Base-by-base conservation (phyloP, 768 basidiomycete genomes). In the Pilatotrama ljubarskyi region DNA sequence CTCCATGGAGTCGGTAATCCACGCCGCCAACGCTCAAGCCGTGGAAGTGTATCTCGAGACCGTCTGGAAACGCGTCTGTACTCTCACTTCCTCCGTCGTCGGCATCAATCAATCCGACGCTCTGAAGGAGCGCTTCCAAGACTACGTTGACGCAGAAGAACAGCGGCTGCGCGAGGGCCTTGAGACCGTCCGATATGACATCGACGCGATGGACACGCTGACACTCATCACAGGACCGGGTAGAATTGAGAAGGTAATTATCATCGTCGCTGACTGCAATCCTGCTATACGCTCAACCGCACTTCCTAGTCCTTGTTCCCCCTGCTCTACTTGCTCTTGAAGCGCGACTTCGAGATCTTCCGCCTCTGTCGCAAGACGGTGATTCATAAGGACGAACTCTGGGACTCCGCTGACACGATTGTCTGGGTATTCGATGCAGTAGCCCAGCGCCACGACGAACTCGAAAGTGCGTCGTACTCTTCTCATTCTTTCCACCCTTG, bases 261-360 rank as follows among this genome's bases (percentile, higher is more conserved):
- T 0, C 11, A 13, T 17, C 10, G 0, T 40, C 7, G 17, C 35
- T 15, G 15, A 8, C 10, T 5, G 17, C 22, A 1, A 35, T 8
- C 11, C 13, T n/a, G n/a, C 9, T n/a, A 4, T 13, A 10, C 5
- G 4, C 22, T 9, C 46, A 22, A 1, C 11, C 25, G 20, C 9
- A 42, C 7, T 18, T 65, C 40, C 17, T 25, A 78, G 76, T 72
- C 71, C 52, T 42, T 76, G 9, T 66, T 76, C 3, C 75, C 76
- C 0, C 62, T 77, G n/a, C 54, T 77, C 1, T 73, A 72, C 52
- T 68, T 78, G 0, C 64, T 77, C 0, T 59, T 76, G 22, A 64
- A 69, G 42, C 68, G 73, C 29, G 73, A 77, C 64, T 64, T 75
- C 26, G 66, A 72, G 40, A 71, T 75, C 24, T 64, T 78, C 36